Percentiles rank a stretch among this genome's conserved stretches.
phyloP scores from a whole-genome alignment of 1,284 basidiomycete genomes.

The Tremellales sp. region DNA sequence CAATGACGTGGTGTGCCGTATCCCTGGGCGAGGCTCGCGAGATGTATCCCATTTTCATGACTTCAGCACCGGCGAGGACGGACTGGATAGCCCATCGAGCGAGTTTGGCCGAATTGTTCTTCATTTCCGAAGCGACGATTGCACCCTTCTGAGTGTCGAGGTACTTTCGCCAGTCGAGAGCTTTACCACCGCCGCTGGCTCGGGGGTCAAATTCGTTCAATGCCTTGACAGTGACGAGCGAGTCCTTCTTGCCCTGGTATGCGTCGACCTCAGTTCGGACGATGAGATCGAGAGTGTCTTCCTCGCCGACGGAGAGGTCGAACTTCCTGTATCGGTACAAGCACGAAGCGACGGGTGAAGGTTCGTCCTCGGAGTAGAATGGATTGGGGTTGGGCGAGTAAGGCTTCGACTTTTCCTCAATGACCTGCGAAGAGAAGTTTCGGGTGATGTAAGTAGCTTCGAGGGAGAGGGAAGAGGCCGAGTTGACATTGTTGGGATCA shows the following conservation, averaged over 20 bases:
- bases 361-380: conserved; percentile 88
- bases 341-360: conserved; percentile 89
- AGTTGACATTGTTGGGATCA: conserved; percentile 74
- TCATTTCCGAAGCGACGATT: conserved; percentile 99
- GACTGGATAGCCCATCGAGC: conserved; percentile 97
- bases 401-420: conserved; percentile 59
- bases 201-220: conserved; percentile 97
- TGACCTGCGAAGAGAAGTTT: conserved; percentile 96
- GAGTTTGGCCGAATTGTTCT: conserved; percentile 98
- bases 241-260: conserved; percentile 59
- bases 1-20: conserved; percentile 88
- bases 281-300: conserved; percentile 77
- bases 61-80: conserved; percentile 89
- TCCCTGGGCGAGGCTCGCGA: conserved; percentile 92
- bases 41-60: conserved; percentile 94
- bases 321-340: conserved; percentile 96
- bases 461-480: conserved; percentile 85
- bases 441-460: conserved; percentile 99
- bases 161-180: conserved; percentile 95
- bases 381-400: conserved; percentile 79
- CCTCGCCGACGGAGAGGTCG: conserved; percentile 87
- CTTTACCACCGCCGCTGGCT: conserved; percentile 63
- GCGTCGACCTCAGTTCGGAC: conserved; percentile 97
- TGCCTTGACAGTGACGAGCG: conserved; percentile 83
- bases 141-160: conserved; percentile 95